Conservation (phyloP, 2,329 filamentous ascomycete species). For the Calonectria leucothoes region DNA sequence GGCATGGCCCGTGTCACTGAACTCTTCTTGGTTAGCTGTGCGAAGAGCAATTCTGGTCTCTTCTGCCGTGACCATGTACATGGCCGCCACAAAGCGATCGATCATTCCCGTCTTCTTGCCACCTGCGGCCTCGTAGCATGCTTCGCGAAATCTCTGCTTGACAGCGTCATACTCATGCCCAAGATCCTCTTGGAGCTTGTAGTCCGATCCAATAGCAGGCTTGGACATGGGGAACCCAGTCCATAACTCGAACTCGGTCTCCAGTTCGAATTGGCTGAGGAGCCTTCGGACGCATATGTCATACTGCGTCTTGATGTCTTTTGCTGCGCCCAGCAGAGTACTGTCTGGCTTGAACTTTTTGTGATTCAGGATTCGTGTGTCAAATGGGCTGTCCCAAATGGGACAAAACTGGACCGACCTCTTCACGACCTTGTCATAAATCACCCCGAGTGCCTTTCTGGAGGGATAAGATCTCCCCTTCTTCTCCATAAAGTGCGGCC, state of each 20-base stretch:
- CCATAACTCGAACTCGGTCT: slow-evolving; percentile 93
- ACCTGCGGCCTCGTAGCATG: slow-evolving; percentile 75
- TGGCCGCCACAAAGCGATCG: slow-evolving; percentile 82
- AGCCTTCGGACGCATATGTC: slow-evolving; percentile 81
- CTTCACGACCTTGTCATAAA: slow-evolving; percentile 79
- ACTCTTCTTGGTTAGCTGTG: slow-evolving; percentile 49
- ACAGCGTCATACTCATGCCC: slow-evolving; percentile 74
- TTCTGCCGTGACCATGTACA: slow-evolving; percentile 85
- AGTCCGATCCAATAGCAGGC: slow-evolving; percentile 78
- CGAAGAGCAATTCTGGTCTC: slow-evolving; percentile 72
- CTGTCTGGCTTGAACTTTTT: slow-evolving; percentile 66
- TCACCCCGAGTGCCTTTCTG: slow-evolving; percentile 76
- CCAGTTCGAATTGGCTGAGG: slow-evolving; percentile 86
- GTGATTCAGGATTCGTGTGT: slow-evolving; percentile 74
- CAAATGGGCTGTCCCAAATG: slow-evolving; percentile 79
- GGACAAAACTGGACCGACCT: slow-evolving; percentile 75
- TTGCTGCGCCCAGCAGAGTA: slow-evolving; percentile 67
- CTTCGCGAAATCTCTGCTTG: slow-evolving; percentile 74
- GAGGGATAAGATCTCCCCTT: slow-evolving; percentile 71
- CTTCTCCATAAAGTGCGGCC: slow-evolving; percentile 92
- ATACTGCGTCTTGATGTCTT: slow-evolving; percentile 79
- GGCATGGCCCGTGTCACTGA: slow-evolving; percentile 48
- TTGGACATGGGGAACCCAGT: slow-evolving; percentile 85
- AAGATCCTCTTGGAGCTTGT: slow-evolving; percentile 88
- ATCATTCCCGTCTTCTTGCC: slow-evolving; percentile 68